Base-by-base conservation (phyloP, 441 rosid genomes). In the Populus hybrid region DNA sequence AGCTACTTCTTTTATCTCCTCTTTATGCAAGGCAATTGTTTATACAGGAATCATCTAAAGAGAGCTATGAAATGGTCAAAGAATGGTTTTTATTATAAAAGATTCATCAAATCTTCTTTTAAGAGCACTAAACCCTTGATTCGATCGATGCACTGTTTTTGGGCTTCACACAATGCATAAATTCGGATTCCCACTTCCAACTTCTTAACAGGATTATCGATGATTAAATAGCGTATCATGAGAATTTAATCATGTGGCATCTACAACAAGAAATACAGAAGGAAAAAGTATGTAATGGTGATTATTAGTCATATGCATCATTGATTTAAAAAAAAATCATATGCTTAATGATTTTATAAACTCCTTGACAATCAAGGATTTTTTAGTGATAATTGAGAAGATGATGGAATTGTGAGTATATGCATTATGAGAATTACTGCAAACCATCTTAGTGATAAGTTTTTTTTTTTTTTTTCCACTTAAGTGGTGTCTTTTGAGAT, bases 61-160 rank as follows among this genome's bases (percentile, higher is more conserved):
- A 21, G 21, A 26, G n/a, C 7, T 6, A 70, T 38, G 10, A n/a
- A 75, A 26, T 10, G 71, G 68, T 8, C 24, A 14, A 67, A 66
- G 20, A 40, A 75, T 73, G 32, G 28, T 75, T 28, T 74, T 32
- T 12, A 28, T n/a, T 16, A 10, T 21, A 53, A 46, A 68, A 68
- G n/a, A 68, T 75, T 4, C 69, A 24, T 16, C 35, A 70, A 26
- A 71, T 77, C 63, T 26, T 59, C 40, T n/a, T 59, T 59, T 59
- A 61, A 69, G n/a, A 61, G 2, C 46, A 35, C 24, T 12, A 35
- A 53, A 34, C 12, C 10, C 63, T 77, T 70, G 26, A 18, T 77
- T 76, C 61, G 69, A 61, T 77, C 67, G 59, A 68, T 76, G 23
- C 53, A 40, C 35, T 57, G 67, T 76, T 36, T 23, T 40, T 5